These are phyloP conservation scores for Chrysanthemum lavandulifolium DNA, from an alignment of 129 eudicot species.

Conservation along the genomic window DNA sequence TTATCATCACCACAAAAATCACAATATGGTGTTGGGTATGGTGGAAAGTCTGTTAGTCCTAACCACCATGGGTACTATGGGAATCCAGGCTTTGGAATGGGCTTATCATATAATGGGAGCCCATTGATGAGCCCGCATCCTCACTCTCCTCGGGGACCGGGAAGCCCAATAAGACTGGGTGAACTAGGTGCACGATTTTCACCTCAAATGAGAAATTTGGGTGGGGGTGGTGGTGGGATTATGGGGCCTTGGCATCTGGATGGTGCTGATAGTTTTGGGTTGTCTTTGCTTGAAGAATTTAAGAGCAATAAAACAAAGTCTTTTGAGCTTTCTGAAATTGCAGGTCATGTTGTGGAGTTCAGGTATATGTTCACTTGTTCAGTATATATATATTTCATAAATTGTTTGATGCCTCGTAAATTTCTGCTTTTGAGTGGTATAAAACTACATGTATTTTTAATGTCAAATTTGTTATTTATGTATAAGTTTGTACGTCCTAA, in stretches of 20 bases:
- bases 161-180: conserved; percentile 84
- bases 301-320: conserved; percentile 86
- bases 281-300: conserved; percentile 87
- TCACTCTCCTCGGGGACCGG: conserved; percentile 76
- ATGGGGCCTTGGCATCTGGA: conserved; percentile 90
- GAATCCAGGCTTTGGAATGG: conserved; percentile 73
- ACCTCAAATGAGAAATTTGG: conserved; percentile 68
- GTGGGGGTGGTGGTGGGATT: conserved; percentile 49
- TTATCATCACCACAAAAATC: conserved; percentile 76
- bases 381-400: not conserved
- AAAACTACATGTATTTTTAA: not conserved
- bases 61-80: conserved; percentile 87
- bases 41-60: conserved; percentile 52
- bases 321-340: conserved; percentile 89
- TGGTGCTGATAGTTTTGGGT: conserved; percentile 61
- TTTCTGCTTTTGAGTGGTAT: not conserved
- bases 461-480: not conserved
- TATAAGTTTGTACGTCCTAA: not conserved
- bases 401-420: not conserved
- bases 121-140: conserved; percentile 81
- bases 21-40: conserved; percentile 54
- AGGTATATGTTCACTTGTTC: conserved; percentile 41
- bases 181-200: conserved; percentile 62
- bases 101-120: conserved; percentile 87
- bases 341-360: conserved; percentile 93